phyloP scores from a whole-genome alignment of 306 rosid species.

The Carpinus fangiana region DNA sequence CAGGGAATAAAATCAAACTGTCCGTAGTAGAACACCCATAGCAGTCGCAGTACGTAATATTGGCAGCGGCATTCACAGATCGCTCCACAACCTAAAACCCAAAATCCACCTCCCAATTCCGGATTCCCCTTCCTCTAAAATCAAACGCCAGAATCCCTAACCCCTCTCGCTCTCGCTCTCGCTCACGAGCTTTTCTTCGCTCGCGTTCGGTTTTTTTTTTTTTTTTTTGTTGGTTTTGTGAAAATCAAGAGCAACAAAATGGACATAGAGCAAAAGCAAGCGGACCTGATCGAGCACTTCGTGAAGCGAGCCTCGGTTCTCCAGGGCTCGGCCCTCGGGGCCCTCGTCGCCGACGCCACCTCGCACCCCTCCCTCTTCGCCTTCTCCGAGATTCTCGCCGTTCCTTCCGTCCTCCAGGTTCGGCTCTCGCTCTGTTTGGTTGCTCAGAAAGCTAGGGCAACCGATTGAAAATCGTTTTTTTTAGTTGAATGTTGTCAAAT shows the following conservation, averaged over 20 bases:
- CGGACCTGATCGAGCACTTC: slow-evolving; percentile 74
- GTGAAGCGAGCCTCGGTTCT: slow-evolving; percentile 68
- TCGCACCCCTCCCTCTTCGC: slow-evolving; percentile 87
- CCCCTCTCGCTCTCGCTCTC: background rate
- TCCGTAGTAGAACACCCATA: background rate
- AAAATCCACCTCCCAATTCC: background rate
- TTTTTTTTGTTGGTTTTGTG: background rate
- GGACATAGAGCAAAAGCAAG: slow-evolving; percentile 89
- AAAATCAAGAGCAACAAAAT: slow-evolving; percentile 22
- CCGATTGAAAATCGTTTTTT: background rate
- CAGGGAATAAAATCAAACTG: background rate
- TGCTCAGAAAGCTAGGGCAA: background rate
- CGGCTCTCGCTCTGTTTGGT: background rate
- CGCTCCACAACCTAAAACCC: background rate
- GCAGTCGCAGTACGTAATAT: background rate
- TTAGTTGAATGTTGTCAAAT: background rate
- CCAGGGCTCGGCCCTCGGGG: slow-evolving; percentile 49
- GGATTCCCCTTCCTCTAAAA: background rate
- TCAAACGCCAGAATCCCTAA: background rate
- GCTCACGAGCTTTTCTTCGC: background rate
- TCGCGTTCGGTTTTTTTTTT: background rate
- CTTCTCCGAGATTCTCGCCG: slow-evolving; percentile 85
- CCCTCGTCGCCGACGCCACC: slow-evolving; percentile 67
- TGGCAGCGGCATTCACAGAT: background rate
- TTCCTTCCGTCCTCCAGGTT: slow-evolving; percentile 75